Evolutionary conservation across 108 stramenopile species (phyloP).

Genomic region (Aurantiochytrium sp.): DNA sequence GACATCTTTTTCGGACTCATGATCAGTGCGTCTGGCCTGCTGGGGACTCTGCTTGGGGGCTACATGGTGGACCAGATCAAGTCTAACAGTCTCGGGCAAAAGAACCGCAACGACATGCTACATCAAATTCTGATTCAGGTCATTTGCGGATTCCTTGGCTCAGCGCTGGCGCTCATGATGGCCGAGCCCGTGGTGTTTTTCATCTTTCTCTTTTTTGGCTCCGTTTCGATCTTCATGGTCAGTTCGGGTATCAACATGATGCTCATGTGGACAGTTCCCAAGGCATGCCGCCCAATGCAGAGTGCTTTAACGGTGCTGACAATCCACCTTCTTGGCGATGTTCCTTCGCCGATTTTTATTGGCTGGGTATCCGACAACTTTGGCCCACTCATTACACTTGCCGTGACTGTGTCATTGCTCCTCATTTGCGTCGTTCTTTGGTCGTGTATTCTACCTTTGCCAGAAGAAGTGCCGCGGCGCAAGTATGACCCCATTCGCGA

Average conservation of each 20-base stretch:
- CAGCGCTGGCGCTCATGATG: not conserved
- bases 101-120: not conserved
- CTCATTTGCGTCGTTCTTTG: not conserved
- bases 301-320: not conserved
- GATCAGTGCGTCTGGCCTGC: not conserved
- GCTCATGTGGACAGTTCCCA: slow-evolving; percentile 12
- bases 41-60: not conserved
- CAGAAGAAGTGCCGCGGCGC: not conserved
- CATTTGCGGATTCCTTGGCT: not conserved
- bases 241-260: slow-evolving; percentile 3
- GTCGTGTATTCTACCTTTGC: not conserved
- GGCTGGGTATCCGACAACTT: not conserved
- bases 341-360: not conserved
- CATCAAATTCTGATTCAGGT: not conserved
- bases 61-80: not conserved
- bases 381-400: not conserved
- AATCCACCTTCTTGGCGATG: slow-evolving; percentile 6
- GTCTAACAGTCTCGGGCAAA: not conserved
- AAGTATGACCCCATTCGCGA: not conserved
- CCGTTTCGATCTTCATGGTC: not conserved
- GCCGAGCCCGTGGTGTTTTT: not conserved
- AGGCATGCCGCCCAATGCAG: not conserved
- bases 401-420: not conserved
- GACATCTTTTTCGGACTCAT: not conserved
- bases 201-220: not conserved